Evolutionary conservation across 1,284 basidiomycete species (phyloP).

Genomic region (Fistulina hepatica): DNA sequence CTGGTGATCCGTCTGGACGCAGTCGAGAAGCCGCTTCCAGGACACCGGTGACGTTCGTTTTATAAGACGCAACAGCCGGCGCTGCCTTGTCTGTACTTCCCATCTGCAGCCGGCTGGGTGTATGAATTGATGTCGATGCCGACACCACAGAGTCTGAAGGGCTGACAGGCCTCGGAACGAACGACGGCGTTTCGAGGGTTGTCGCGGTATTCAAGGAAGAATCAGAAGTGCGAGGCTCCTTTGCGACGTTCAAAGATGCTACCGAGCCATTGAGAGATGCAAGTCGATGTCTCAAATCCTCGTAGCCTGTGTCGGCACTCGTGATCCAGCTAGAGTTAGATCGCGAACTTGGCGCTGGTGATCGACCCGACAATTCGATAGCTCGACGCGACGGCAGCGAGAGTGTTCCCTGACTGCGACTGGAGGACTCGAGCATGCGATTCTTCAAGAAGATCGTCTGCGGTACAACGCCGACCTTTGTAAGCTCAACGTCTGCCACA

Average conservation of each 20-base stretch:
- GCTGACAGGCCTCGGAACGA: slow-evolving; percentile 49
- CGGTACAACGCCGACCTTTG: slow-evolving; percentile 84
- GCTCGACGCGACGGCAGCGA: too few relatives aligned
- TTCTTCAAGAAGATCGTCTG: slow-evolving; percentile 88
- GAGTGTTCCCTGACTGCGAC: slow-evolving; percentile 13
- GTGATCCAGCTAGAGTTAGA: slow-evolving; percentile 24
- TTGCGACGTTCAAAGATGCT: slow-evolving; percentile 39
- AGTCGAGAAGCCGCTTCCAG: slow-evolving; percentile 60
- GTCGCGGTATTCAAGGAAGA: slow-evolving; percentile 25
- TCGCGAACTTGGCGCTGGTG: slow-evolving; percentile 25
- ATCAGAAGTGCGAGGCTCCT: slow-evolving; percentile 25
- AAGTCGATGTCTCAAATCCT: slow-evolving; percentile 62
- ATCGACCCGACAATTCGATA: slow-evolving; percentile 19
- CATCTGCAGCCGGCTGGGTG: slow-evolving; percentile 49
- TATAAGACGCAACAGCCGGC: slow-evolving; percentile 73
- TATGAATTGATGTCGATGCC: slow-evolving; percentile 54
- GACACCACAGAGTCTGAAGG: slow-evolving; percentile 67
- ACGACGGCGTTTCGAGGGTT: too few relatives aligned
- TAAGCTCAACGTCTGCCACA: slow-evolving; percentile 57
- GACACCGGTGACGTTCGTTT: slow-evolving; percentile 64
- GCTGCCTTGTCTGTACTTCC: slow-evolving; percentile 70
- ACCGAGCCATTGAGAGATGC: slow-evolving; percentile 59
- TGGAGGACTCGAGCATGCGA: slow-evolving; percentile 28
- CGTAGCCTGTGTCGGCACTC: slow-evolving; percentile 39
- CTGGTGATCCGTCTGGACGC: slow-evolving; percentile 49